Evolutionary conservation across 129 eudicot genomes (phyloP), one percentile per base, ranked within the genome.

Genomic region (Sambucus nigra): DNA sequence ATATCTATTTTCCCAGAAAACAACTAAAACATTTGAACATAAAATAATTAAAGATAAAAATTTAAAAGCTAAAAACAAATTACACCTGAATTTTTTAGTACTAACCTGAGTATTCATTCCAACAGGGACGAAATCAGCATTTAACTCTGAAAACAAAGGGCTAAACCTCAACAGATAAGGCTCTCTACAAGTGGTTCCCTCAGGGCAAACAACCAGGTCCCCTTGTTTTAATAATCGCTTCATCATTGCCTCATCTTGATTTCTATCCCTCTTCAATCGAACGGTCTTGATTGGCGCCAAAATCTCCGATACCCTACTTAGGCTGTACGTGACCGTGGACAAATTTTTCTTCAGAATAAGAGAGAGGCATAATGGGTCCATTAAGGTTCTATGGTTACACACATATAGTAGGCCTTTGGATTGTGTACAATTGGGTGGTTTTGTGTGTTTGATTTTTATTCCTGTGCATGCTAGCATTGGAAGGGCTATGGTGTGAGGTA

Each of bases 111-210:
- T 57, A 33, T 79, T 69, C 50, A 87, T 65, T 7, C 89, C 96
- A 4, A 87, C 96, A 4, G 96, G 94, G 12, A 76, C 73, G 0
- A 87, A 76, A 0, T 67, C 55, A 18, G 80, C 79, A 14, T 74
- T 76, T 21, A 87, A 38, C 61, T 87, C 94, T 0, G 94, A 62
- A 23, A 83, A 87, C 16, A 87, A 59, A 0, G 96, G 84, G 47
- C 94, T 82, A 23, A 87, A 73, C 55, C 94, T 55, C 38, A 87
- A 53, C 61, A 87, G 52, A 69, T 53, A 87, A 0, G 88, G 89
- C 54, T 80, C 96, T 59, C 96, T 76, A 52, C 94, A 82, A 4
- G 96, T 87, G 22, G 94, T 87, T 13, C 96, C 96, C 74, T 87
- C 96, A 0, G 96, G 96, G 53, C 94, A 87, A 19, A 87, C 78